Conservation (phyloP, 2,329 filamentous ascomycete genomes). For the Ophiostoma quercus region DNA sequence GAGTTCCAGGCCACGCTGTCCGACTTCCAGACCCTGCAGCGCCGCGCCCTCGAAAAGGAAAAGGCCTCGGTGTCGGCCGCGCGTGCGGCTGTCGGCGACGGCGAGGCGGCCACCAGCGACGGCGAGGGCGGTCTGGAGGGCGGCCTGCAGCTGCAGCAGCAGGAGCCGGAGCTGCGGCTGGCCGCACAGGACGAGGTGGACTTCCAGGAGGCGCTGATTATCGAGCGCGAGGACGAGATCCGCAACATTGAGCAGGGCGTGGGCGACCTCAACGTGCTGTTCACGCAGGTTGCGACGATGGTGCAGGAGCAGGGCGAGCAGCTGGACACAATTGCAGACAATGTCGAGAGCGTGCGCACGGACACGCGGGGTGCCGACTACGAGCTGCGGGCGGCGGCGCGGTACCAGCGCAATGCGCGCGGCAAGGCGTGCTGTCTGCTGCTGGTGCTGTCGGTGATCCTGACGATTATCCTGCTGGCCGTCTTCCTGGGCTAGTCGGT, state of each 20-base stretch:
- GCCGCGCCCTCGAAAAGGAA: constrained; percentile 85
- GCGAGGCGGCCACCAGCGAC: constrained; percentile 28
- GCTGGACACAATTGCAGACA: constrained; percentile 80
- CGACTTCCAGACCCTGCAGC: constrained; percentile 90
- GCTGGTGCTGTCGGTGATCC: constrained; percentile 78
- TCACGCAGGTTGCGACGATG: constrained; percentile 96
- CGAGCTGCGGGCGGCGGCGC: constrained; percentile 77
- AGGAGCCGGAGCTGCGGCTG: constrained; percentile 68
- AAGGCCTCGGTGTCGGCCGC: constrained; percentile 79
- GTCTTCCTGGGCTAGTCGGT: constrained; percentile 64
- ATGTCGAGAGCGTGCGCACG: constrained; percentile 75
- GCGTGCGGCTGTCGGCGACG: constrained; percentile 68
- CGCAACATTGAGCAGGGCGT: constrained; percentile 96
- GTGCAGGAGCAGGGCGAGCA: constrained; percentile 89
- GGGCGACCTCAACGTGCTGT: constrained; percentile 90
- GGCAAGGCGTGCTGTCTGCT: constrained; percentile 92
- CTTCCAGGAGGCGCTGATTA: constrained; percentile 92
- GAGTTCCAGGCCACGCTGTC: constrained; percentile 85
- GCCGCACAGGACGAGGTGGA: constrained; percentile 93
- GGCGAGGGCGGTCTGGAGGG: constrained; percentile 24
- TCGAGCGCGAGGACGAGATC: constrained; percentile 95
- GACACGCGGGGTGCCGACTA: constrained; percentile 80
- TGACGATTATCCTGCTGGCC: constrained; percentile 84
- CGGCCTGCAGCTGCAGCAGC: constrained; percentile 44
- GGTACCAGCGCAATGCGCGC: constrained; percentile 91